Evolutionary conservation across 441 rosid species (phyloP).

Genomic region (Brassica hybrid): DNA sequence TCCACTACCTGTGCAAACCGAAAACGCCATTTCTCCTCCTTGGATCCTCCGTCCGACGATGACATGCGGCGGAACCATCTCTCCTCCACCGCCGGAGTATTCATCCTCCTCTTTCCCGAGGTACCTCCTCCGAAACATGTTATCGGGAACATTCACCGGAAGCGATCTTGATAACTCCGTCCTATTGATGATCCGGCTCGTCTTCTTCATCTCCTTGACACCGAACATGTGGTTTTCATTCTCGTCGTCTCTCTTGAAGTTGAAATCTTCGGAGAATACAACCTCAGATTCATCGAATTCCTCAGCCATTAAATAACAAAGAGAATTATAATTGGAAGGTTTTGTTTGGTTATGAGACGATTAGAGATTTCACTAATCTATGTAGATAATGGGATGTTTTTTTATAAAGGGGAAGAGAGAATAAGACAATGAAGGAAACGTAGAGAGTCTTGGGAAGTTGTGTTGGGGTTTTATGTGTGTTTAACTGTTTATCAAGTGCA

Average conservation of each 20-base stretch:
- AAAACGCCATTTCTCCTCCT: slow-evolving; percentile 28
- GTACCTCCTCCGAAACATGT: slow-evolving; percentile 19
- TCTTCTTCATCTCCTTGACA: slow-evolving; percentile 19
- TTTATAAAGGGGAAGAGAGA: not conserved
- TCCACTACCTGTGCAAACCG: slow-evolving; percentile 28
- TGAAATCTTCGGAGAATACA: not conserved
- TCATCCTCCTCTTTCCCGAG: slow-evolving; percentile 3
- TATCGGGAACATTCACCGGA: slow-evolving; percentile 23
- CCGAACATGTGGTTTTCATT: not conserved
- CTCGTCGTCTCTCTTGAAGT: not conserved
- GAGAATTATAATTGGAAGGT: not conserved
- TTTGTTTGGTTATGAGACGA: not conserved
- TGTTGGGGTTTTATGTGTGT: slow-evolving; percentile 18
- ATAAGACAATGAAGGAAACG: not conserved
- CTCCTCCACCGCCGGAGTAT: not conserved
- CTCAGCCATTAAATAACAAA: slow-evolving; percentile 23
- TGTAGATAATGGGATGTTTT: not conserved
- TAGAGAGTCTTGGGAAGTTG: slow-evolving; percentile 26
- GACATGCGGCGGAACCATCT: slow-evolving; percentile 24
- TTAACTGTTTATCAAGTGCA: not conserved
- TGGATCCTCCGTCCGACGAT: slow-evolving; percentile 29
- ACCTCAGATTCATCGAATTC: slow-evolving; percentile 28
- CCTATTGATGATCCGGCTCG: not conserved
- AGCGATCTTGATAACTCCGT: slow-evolving; percentile 15
- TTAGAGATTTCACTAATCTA: too few species aligned